Evolutionary conservation across 352 stramenopile species (phyloP).

Genomic region (Aphanomyces cochlioides): DNA sequence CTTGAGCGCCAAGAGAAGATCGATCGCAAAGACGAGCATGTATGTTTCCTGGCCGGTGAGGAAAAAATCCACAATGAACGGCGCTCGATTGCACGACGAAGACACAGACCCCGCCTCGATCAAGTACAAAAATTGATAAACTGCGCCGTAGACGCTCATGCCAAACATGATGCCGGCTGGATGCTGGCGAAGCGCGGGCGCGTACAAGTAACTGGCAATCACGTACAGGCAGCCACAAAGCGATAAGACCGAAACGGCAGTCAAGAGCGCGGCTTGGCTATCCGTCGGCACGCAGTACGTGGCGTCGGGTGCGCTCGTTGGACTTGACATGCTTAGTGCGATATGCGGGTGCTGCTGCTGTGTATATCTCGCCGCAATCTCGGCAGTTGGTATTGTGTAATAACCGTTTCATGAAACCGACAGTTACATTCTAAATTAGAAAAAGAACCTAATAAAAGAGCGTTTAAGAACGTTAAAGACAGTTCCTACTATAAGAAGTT

Average conservation of each 20-base stretch:
- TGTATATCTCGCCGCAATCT: no score
- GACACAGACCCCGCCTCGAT: slow-evolving; percentile 44
- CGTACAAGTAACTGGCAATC: slow-evolving; percentile 61
- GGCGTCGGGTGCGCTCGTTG: neutral
- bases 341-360: no score
- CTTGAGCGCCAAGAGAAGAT: slow-evolving; percentile 74
- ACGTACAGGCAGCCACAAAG: slow-evolving; percentile 77
- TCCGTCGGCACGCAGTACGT: neutral
- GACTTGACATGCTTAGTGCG: neutral
- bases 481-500: no score
- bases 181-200: slow-evolving; percentile 65
- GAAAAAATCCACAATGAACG: slow-evolving; percentile 73
- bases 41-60: slow-evolving; percentile 82
- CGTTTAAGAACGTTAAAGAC: no score
- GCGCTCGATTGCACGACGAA: slow-evolving; percentile 54
- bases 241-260: slow-evolving; percentile 62
- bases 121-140: slow-evolving; percentile 80
- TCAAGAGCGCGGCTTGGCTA: slow-evolving; percentile 36
- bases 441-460: no score
- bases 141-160: slow-evolving; percentile 77
- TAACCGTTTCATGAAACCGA: no score
- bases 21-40: slow-evolving; percentile 86
- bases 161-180: slow-evolving; percentile 83
- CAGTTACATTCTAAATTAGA: no score
- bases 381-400: no score